Evolutionary conservation across 495 filamentous ascomycete species (phyloP), one percentile per base, ranked within the genome.

Genomic region (Astrocystis sublimbata): DNA sequence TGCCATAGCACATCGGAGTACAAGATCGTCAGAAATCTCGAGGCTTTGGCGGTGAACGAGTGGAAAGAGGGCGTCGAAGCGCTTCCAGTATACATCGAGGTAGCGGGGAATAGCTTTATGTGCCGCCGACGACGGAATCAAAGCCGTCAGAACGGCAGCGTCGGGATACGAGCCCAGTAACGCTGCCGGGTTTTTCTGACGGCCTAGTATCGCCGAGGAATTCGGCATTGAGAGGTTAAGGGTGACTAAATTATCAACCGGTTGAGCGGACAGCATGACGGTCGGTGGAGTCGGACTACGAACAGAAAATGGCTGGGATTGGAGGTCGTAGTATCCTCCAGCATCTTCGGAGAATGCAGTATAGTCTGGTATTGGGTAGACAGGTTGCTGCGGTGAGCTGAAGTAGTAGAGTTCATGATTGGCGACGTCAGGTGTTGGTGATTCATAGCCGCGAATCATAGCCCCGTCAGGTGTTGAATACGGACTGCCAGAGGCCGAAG

Each of bases 1-100:
- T 21, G 79, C 79, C 79, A 82, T 81, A 47, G 79, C 78, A 40
- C 74, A 81, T 15, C 68, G 75, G 35, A 81, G 62, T 17, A 78
- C 65, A 57, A 75, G 77, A 43, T 78, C 75, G 6, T 68, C 67
- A 24, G 62, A 69, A 10, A 66, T 70, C 59, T 81, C 73, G 45
- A 74, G 71, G 42, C 71, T 72, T 9, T 64, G 67, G 49, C 72
- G 70, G 66, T 82, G 79, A 17, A 81, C 72, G 19, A 82, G 40
- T 38, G 79, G 79, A 42, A 76, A 68, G 57, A 68, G 38, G 51
- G 73, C 72, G 63, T 80, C 74, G 49, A 79, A 76, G 31, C 65
- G 69, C 35, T 69, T 68, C 79, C 78, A 81, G 70, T 81, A 82
- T 46, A 73, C 65, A 13, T 73, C 72, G 46, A 82, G 63, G 56